Evolutionary conservation across 1,284 basidiomycete genomes (phyloP), one percentile per base, ranked within the genome.

Genomic region (Leccinum cinnamomeum): DNA sequence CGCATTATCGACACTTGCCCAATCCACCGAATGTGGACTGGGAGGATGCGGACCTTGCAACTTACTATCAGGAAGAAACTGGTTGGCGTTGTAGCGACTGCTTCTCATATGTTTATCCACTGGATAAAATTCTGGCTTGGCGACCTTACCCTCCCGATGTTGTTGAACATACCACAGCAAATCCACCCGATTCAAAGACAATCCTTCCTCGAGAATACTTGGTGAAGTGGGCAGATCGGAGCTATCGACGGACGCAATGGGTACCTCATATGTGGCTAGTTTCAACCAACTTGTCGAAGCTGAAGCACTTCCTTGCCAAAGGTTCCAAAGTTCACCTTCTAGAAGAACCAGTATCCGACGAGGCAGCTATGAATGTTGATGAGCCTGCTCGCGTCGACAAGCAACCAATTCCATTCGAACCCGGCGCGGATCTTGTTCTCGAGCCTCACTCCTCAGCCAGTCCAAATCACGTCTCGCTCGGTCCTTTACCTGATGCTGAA

Each of bases 101-200:
- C 72, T 76, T 79, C n/a, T 90, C 88, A 7, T 95, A 84, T 74
- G 78, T 79, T 11, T 88, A 88, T 71, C 72, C 77, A 2, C 78
- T 95, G n/a, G 94, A 97, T 74, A 89, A 90, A 74, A 92, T 98
- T 65, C 81, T 97, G 50, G 95, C 94, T 0, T 98, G 95, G 95
- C 83, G 94, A 41, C 89, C 92, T 7, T 88, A 84, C 69, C 91
- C 91, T 30, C 74, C 82, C 2, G 81, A 82, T 64, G 87, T 85
- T 30, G 72, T 81, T 7, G 87, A 91, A 71, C 77, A 83, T 3
- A 65, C 77, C 37, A 75, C 72, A 35, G 68, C 76, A 11, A 79
- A 85, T 65, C 69, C 78, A 20, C 80, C 84, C 1, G 78, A 86
- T 68, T 81, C 81, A 74, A 92, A 87, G 72, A 76, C 79, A 33